These are phyloP conservation scores for Scytalidium sp. DNA, from an alignment of 2,329 filamentous ascomycete species.

Conservation along the genomic window DNA sequence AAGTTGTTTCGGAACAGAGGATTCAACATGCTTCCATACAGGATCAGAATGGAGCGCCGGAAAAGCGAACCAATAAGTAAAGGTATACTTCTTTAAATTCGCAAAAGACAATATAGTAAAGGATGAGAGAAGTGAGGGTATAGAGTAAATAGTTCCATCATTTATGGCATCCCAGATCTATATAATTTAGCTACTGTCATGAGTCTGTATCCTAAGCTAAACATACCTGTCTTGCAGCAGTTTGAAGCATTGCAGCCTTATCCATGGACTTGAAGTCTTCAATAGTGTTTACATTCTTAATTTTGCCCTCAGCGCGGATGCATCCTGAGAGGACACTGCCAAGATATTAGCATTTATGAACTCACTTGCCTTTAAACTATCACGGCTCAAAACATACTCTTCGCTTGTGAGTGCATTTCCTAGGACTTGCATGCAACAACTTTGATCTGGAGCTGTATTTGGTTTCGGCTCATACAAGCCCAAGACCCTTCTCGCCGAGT, in stretches of 20 bases:
- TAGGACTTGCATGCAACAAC: conserved; percentile 86
- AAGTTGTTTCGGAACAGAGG: conserved; percentile 48
- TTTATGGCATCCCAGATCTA: conserved; percentile 97
- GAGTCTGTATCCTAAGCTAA: conserved; percentile 7
- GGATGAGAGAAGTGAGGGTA: conserved; percentile 84
- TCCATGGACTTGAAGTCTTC: conserved; percentile 88
- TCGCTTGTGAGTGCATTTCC: conserved; percentile 81
- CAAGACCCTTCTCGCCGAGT: conserved; percentile 81
- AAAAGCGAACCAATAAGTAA: conserved; percentile 98
- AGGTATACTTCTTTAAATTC: conserved; percentile 95
- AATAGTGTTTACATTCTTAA: conserved; percentile 94
- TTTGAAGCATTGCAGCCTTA: conserved; percentile 73
- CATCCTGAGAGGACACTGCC: conserved; percentile 64
- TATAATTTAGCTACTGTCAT: conserved; percentile 14
- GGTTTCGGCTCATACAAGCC: conserved; percentile 85
- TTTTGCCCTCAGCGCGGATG: conserved; percentile 85
- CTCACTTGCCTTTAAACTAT: background rate
- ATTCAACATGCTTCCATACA: conserved; percentile 66
- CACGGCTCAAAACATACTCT: conserved; percentile 56
- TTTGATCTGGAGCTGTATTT: conserved; percentile 67
- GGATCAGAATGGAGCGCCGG: conserved; percentile 89
- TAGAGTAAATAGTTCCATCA: conserved; percentile 93
- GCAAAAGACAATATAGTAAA: conserved; percentile 90
- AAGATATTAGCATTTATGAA: conserved; percentile 16
- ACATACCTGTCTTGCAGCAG: conserved; percentile 72